These are phyloP conservation scores for Clonostachys sp. DNA, from an alignment of 2,329 filamentous ascomycete species.

Conservation along the genomic window DNA sequence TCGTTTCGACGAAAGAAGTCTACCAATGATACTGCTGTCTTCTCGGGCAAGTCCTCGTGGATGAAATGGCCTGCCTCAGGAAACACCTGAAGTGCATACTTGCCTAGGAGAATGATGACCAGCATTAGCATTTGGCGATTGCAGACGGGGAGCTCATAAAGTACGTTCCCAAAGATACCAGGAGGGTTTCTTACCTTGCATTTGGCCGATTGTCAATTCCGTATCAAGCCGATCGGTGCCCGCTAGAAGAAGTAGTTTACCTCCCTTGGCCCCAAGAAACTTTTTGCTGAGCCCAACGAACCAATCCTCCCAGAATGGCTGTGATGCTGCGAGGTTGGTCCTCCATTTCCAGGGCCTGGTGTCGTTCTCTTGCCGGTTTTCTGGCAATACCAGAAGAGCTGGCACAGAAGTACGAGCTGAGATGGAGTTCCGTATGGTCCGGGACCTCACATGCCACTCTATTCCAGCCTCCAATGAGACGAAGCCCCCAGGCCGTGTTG, in stretches of 20 bases:
- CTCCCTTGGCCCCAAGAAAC: constrained; percentile 76
- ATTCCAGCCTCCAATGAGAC: constrained; percentile 74
- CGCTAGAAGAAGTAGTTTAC: constrained; percentile 80
- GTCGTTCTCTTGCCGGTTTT: constrained; percentile 21
- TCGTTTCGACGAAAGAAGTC: constrained; percentile 95
- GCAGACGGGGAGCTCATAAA: background rate
- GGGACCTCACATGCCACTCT: constrained; percentile 88
- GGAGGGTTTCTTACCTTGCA: constrained; percentile 68
- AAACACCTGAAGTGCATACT: constrained; percentile 93
- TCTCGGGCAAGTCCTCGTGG: constrained; percentile 90
- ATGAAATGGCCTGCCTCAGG: constrained; percentile 95
- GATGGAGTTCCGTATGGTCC: constrained; percentile 77
- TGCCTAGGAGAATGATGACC: constrained; percentile 44
- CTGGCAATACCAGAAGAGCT: constrained; percentile 58
- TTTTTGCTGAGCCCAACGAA: constrained; percentile 84
- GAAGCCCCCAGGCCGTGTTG: constrained; percentile 75
- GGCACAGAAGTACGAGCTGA: constrained; percentile 90
- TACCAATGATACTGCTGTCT: constrained; percentile 77
- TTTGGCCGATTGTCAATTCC: constrained; percentile 91
- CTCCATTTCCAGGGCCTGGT: constrained; percentile 71
- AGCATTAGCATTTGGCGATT: background rate
- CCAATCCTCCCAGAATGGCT: constrained; percentile 93
- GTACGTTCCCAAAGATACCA: background rate
- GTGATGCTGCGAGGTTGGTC: constrained; percentile 77
- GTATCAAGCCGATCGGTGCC: constrained; percentile 89